Percentiles rank a stretch among this genome's conserved stretches.
Evolutionary conservation across 2,329 filamentous ascomycete species (phyloP).

Genomic region (Sporothrix globosa): DNA sequence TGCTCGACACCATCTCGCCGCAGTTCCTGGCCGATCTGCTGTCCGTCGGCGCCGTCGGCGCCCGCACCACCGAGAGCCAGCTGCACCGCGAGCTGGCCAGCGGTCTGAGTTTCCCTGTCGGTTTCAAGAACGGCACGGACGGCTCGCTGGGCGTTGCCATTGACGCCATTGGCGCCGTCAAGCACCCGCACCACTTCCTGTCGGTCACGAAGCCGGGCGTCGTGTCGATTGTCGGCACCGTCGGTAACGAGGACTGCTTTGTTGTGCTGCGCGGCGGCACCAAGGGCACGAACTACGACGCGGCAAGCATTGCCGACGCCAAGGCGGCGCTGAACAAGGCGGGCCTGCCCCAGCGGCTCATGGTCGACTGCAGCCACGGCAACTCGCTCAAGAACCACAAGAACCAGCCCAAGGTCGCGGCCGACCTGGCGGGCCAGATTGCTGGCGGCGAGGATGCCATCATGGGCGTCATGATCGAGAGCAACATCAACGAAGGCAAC

Average conservation of each 20-base stretch:
- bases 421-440: slow-evolving; percentile 80
- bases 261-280: slow-evolving; percentile 92
- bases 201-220: slow-evolving; percentile 96
- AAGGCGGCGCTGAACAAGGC: slow-evolving; percentile 78
- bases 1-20: slow-evolving; percentile 96
- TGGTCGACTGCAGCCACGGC: slow-evolving; percentile 98
- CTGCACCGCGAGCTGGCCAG: slow-evolving; percentile 92
- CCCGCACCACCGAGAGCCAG: slow-evolving; percentile 95
- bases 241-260: slow-evolving; percentile 96
- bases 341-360: slow-evolving; percentile 74
- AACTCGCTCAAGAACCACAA: slow-evolving; percentile 95
- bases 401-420: slow-evolving; percentile 94
- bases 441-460: slow-evolving; percentile 80
- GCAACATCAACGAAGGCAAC: slow-evolving; percentile 90
- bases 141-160: slow-evolving; percentile 86
- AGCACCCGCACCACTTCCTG: slow-evolving; percentile 93
- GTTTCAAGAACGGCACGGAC: slow-evolving; percentile 99
- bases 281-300: slow-evolving; percentile 91
- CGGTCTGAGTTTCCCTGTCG: slow-evolving; percentile 93
- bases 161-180: slow-evolving; percentile 91
- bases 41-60: slow-evolving; percentile 89
- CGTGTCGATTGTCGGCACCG: slow-evolving; percentile 90
- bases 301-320: slow-evolving; percentile 78
- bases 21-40: slow-evolving; percentile 94
- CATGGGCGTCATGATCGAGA: slow-evolving; percentile 99